Conservation (phyloP, 2,329 filamentous ascomycete species). For the Colletotrichum sp. region DNA sequence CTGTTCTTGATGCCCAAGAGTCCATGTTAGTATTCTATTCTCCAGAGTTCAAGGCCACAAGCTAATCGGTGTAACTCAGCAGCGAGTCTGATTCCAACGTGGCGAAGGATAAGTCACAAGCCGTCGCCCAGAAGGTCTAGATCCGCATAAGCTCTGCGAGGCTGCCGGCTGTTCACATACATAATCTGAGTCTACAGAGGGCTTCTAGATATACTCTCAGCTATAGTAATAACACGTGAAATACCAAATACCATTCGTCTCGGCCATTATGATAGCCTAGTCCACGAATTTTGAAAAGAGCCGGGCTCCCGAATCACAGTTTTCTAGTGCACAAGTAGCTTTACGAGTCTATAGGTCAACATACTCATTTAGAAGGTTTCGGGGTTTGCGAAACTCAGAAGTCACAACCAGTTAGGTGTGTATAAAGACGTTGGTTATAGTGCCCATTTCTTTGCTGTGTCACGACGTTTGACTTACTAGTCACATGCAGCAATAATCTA, state of each 20-base stretch:
- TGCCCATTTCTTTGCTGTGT: background rate
- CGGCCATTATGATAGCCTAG: background rate
- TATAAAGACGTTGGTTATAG: too few species aligned
- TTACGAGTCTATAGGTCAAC: background rate
- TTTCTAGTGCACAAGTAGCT: background rate
- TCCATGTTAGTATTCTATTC: background rate
- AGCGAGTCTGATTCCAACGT: background rate
- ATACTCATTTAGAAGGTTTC: background rate
- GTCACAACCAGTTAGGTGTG: background rate
- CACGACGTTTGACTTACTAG: background rate
- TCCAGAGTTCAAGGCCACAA: fast-evolving
- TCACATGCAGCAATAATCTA: background rate
- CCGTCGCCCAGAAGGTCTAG: background rate
- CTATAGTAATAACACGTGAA: background rate
- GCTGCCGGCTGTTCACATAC: background rate
- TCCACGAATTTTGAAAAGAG: background rate
- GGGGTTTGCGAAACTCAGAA: background rate
- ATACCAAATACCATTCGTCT: background rate
- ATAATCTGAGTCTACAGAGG: background rate
- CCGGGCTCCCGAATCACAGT: background rate
- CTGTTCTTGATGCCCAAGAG: background rate
- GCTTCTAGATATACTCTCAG: background rate
- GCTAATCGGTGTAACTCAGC: background rate
- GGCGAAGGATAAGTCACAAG: background rate
- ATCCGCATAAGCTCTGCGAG: background rate